Evolutionary conservation across 305 asterid genomes (phyloP).

Genomic region (Andrographis paniculata): DNA sequence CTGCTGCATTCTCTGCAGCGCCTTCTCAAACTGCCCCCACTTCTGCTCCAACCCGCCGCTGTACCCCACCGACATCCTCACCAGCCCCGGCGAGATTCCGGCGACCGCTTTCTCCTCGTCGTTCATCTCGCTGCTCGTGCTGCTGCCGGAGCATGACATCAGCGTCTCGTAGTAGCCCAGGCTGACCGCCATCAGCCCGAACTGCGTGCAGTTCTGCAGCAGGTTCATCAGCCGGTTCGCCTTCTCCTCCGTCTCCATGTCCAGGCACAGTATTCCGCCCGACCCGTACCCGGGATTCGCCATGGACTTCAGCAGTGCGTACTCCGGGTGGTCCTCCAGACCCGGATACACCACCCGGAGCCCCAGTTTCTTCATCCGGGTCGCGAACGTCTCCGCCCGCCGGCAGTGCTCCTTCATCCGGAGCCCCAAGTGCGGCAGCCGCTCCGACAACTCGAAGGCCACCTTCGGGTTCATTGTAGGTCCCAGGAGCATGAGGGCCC

Average conservation of each 20-base stretch:
- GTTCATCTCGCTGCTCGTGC: conserved; percentile 91
- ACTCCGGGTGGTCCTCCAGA: conserved; percentile 67
- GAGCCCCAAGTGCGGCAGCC: conserved; percentile 73
- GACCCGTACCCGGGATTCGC: conserved; percentile 62
- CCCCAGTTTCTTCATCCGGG: conserved; percentile 63
- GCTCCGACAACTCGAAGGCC: conserved; percentile 74
- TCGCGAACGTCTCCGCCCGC: conserved; percentile 52
- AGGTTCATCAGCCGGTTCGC: conserved; percentile 70
- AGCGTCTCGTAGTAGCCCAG: conserved; percentile 89
- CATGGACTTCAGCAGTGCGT: conserved; percentile 42
- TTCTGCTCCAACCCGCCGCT: conserved; percentile 82
- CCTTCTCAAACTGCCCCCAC: conserved; percentile 84
- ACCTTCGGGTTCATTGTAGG: conserved; percentile 94
- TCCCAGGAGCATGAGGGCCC: conserved; percentile 77
- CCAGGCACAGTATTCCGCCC: conserved; percentile 74
- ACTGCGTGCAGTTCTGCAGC: conserved; percentile 57
- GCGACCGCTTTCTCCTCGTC: conserved; percentile 65
- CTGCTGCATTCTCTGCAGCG: conserved; percentile 33
- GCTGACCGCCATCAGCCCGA: conserved; percentile 96
- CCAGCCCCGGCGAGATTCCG: conserved; percentile 79
- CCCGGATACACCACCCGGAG: conserved; percentile 84
- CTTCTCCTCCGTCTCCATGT: conserved; percentile 80
- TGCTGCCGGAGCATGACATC: conserved; percentile 94
- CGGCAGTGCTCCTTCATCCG: conserved; percentile 87
- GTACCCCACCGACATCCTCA: conserved; percentile 84